Evolutionary conservation across 2,329 filamentous ascomycete genomes (phyloP).

Genomic region (Polytolypa hystricis): DNA sequence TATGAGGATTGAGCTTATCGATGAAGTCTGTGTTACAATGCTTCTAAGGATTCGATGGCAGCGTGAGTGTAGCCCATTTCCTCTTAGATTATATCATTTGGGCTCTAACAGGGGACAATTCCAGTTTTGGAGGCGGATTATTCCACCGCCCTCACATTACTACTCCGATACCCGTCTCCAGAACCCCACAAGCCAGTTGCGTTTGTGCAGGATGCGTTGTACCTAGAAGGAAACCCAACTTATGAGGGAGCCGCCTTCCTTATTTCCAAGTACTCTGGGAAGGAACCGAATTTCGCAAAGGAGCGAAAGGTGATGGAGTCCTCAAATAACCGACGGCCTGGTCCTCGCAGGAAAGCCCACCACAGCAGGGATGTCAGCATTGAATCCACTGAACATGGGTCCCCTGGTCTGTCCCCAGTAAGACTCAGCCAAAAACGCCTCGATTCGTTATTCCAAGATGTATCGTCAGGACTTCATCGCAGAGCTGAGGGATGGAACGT

Average conservation of each 20-base stretch:
- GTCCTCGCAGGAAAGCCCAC: constrained; percentile 7
- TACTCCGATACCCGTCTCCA: constrained; percentile 73
- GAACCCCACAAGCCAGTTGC: constrained; percentile 57
- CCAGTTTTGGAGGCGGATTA: constrained; percentile 82
- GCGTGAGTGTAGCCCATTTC: constrained; percentile 48
- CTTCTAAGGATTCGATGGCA: constrained; percentile 84
- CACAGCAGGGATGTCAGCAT: constrained; percentile 5
- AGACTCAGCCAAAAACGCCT: constrained; percentile 31
- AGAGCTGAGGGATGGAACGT: constrained; percentile 40
- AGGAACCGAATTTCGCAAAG: constrained; percentile 26
- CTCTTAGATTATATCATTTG: not conserved
- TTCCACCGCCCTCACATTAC: constrained; percentile 66
- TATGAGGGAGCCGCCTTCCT: constrained; percentile 33
- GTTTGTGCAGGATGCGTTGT: constrained; percentile 74
- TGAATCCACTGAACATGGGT: constrained; percentile 16
- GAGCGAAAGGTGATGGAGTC: constrained; percentile 1
- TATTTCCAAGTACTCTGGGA: constrained; percentile 37
- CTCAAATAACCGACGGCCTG: not conserved
- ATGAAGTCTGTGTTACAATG: constrained; percentile 91
- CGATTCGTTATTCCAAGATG: constrained; percentile 37
- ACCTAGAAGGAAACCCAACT: constrained; percentile 34
- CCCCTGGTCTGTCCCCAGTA: constrained; percentile 27
- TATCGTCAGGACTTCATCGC: constrained; percentile 37
- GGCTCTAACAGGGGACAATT: not conserved
- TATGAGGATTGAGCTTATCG: constrained; percentile 65